Percentiles rank a stretch among this genome's conserved stretches.
These are phyloP conservation scores for Lecanicillium sp. DNA, from an alignment of 2,329 filamentous ascomycete genomes.

Conservation along the genomic window DNA sequence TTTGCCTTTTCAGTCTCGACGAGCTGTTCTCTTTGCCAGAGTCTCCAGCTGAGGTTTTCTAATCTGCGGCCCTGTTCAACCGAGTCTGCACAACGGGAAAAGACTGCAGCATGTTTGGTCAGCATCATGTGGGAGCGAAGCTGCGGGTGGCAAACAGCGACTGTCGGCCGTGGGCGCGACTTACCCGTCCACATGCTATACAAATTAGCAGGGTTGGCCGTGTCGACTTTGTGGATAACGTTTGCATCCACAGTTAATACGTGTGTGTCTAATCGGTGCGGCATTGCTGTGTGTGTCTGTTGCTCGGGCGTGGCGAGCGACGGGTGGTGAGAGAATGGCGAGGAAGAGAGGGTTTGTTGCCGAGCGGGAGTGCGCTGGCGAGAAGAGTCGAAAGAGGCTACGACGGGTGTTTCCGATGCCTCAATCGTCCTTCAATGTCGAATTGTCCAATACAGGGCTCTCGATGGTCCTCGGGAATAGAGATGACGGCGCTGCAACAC, in stretches of 20 bases:
- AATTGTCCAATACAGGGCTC: background rate
- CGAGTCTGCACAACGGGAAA: constrained; percentile 88
- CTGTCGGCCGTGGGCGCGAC: constrained; percentile 23
- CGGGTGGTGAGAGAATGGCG: constrained; percentile 11
- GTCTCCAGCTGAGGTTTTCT: constrained; percentile 91
- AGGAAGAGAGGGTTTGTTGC: constrained; percentile 9
- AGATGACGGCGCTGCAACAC: background rate
- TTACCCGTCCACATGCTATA: constrained; percentile 96
- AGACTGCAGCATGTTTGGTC: constrained; percentile 46
- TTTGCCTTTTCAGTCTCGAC: constrained; percentile 71
- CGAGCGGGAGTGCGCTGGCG: constrained; percentile 7
- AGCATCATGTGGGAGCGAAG: constrained; percentile 15
- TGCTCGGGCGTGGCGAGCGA: constrained; percentile 30
- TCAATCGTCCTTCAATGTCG: constrained; percentile 1
- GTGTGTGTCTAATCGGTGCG: constrained; percentile 72
- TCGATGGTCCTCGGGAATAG: background rate
- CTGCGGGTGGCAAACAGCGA: background rate
- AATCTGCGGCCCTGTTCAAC: constrained; percentile 87
- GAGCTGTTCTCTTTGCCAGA: constrained; percentile 76
- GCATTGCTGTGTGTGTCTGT: constrained; percentile 52
- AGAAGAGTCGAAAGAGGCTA: background rate
- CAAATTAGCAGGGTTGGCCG: constrained; percentile 82
- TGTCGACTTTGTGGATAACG: constrained; percentile 92
- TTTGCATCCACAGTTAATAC: constrained; percentile 87
- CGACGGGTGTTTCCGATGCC: background rate